phyloP scores from a whole-genome alignment of 108 stramenopile species.

The Cyclotella sp. region DNA sequence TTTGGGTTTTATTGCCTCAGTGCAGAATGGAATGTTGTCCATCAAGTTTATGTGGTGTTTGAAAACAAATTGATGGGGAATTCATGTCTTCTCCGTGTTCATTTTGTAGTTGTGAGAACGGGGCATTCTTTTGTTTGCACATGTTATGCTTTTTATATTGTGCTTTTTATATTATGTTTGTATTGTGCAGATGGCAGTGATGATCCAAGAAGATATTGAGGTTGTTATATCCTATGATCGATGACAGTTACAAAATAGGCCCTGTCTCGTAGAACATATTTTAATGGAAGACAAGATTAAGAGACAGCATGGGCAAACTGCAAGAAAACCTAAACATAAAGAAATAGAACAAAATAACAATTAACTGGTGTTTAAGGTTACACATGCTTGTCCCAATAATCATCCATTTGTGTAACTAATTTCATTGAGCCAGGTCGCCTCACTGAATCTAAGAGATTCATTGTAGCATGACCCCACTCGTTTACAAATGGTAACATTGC shows the following conservation, averaged over 20 bases:
- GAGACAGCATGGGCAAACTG: not conserved
- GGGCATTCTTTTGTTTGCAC: conserved; percentile 8
- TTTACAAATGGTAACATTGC: not conserved
- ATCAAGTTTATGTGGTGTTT: conserved; percentile 3
- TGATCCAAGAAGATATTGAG: not conserved
- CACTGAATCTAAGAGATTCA: conserved; percentile 1
- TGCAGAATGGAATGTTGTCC: not conserved
- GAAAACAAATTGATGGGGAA: not conserved
- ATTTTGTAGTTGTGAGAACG: conserved; percentile 11
- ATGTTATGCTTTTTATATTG: too few species aligned
- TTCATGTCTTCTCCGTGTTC: conserved; percentile 1
- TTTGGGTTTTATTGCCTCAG: conserved; percentile 1
- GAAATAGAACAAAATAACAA: not conserved
- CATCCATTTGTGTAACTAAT: not conserved
- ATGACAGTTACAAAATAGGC: not conserved
- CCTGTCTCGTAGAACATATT: conserved; percentile 1
- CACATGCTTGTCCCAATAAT: conserved; percentile 1
- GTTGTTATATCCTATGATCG: not conserved
- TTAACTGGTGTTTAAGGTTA: not conserved
- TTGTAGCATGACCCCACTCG: not conserved
- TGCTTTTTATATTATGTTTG: not conserved
- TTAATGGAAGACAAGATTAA: not conserved
- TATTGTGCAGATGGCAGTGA: not conserved
- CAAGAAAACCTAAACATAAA: not conserved
- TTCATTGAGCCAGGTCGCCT: not conserved